Base-by-base conservation (phyloP, 2,329 filamentous ascomycete genomes). In the Exophiala alcalophila region DNA sequence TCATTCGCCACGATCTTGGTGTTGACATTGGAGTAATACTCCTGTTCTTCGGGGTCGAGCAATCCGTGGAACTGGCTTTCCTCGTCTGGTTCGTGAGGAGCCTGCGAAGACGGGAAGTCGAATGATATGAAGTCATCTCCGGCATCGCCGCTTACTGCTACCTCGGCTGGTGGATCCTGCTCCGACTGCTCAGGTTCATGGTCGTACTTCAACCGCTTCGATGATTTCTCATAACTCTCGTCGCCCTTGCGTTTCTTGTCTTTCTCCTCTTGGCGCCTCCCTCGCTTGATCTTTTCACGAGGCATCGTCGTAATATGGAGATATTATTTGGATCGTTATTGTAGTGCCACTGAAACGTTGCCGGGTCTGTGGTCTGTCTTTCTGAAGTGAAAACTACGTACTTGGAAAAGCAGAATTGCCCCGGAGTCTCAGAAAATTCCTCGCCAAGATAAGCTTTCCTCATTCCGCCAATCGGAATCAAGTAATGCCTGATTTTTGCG, bases 11-110 rank as follows among this genome's bases (percentile, higher is more conserved):
- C 90, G 47, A 98, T 81, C 68, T 94, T 75, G 63, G 94, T 85
- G 69, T 94, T 90, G 40, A 90, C 89, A 33, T 81, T 81, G 54
- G 86, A 84, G 66, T 97, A 98, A 65, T 96, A 96, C 65, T 96
- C 90, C 61, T 95, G 88, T 70, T 98, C 92, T 54, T 94, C 80
- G 40, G 94, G 84, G 57, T 88, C 85, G 18, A 98, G 81, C 73
- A 96, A 83, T 52, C 92, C 92, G 58, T 94, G 97, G 70, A 95
- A 98, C 43, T 86, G 81, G 55, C 73, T 78, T 47, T 87, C 85
- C 25, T 60, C 59, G 12, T 34, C 37, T 5, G 50, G 45, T 4
- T 44, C 36, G 15, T 32, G 44, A 12, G 41, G 28, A 9, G 56
- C 57, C 14, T 44, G 15, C 7, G 55, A 11, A 24, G 28, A 29